A percentile compares a stretch with the other conserved stretches of the same genome.
phyloP scores from a whole-genome alignment of 495 filamentous ascomycete genomes.

The Penicillium daleae region DNA sequence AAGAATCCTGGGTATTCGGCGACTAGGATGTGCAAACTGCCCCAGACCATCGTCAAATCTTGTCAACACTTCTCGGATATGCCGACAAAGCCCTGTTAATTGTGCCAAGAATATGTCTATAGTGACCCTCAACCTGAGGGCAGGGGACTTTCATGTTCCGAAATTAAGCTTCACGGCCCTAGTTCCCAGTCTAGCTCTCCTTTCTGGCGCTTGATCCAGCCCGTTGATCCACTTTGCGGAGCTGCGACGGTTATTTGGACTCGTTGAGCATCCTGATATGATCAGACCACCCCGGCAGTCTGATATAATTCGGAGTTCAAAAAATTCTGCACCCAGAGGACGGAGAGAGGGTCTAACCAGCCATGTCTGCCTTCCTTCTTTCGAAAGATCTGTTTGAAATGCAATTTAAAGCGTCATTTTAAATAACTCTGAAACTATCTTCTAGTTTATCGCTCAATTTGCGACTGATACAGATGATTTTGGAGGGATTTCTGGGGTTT shows the following conservation, averaged over 20 bases:
- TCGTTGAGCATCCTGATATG: slow-evolving; percentile 12
- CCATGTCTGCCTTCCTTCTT: too few species aligned
- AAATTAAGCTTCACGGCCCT: slow-evolving; percentile 12
- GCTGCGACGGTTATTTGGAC: neutral
- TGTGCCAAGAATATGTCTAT: neutral
- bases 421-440: too few species aligned
- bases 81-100: neutral
- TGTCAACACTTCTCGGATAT: slow-evolving; percentile 4
- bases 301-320: too few species aligned
- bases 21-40: slow-evolving; percentile 1
- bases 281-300: slow-evolving; percentile 21
- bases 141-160: neutral
- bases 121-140: neutral
- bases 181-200: slow-evolving; percentile 1
- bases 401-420: too few species aligned
- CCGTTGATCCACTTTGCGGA: slow-evolving; percentile 10
- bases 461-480: too few species aligned
- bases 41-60: neutral
- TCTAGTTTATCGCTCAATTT: too few species aligned
- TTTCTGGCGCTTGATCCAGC: neutral
- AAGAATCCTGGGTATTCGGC: neutral
- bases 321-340: too few species aligned
- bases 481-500: too few species aligned
- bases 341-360: too few species aligned
- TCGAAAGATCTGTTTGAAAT: too few species aligned